Conservation (phyloP, 257 asterid species). For the Salvia miltiorrhiza region DNA sequence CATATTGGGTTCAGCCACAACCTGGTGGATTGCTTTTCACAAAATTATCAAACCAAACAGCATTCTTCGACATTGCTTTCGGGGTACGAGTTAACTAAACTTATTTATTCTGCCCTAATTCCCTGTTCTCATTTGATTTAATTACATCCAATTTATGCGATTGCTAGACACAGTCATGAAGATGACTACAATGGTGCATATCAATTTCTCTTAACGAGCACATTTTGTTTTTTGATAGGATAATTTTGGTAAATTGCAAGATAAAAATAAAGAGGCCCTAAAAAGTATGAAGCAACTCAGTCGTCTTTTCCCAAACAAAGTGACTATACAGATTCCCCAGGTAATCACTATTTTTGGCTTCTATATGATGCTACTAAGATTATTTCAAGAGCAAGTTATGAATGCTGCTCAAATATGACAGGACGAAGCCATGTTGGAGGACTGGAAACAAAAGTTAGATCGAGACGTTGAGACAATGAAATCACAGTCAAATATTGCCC, state of each 20-base stretch:
- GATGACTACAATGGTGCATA: background rate
- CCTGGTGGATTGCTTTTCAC: conserved; percentile 75
- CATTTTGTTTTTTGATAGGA: conserved; percentile 43
- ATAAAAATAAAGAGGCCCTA: conserved; percentile 68
- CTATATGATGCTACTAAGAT: background rate
- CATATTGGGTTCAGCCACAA: conserved; percentile 54
- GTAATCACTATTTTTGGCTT: conserved; percentile 33
- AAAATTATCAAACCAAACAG: conserved; percentile 80
- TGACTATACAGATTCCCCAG: conserved; percentile 82
- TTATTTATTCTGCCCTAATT: background rate
- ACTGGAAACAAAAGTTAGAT: conserved; percentile 81
- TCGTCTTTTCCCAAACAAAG: conserved; percentile 92
- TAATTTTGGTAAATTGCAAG: conserved; percentile 70
- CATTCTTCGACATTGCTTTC: conserved; percentile 78
- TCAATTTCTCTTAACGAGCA: too few relatives aligned
- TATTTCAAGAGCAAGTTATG: background rate
- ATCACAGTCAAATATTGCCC: conserved; percentile 63
- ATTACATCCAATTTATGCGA: background rate
- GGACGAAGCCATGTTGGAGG: conserved; percentile 67
- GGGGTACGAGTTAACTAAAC: conserved; percentile 51
- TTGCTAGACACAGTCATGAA: too few relatives aligned
- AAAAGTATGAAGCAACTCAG: conserved; percentile 73
- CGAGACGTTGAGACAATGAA: conserved; percentile 77
- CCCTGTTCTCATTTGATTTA: background rate
- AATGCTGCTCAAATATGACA: conserved; percentile 28